phyloP scores from a whole-genome alignment of 306 rosid species.

The Begonia loranthoides region DNA sequence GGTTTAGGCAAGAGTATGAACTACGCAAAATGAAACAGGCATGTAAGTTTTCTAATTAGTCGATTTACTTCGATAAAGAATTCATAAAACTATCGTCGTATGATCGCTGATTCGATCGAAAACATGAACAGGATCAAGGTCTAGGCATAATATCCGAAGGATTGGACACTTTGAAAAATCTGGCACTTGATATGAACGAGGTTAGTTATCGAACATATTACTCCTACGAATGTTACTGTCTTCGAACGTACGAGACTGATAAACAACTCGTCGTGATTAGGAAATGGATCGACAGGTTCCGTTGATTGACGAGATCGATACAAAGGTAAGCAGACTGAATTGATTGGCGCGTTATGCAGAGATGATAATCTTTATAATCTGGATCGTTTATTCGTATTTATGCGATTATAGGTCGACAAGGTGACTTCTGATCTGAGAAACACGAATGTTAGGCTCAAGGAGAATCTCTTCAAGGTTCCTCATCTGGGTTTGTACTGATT shows the following conservation, averaged over 20 bases:
- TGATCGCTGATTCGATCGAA: conserved; percentile 7
- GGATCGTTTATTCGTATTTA: conserved; percentile 1
- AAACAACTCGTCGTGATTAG: conserved; percentile 27
- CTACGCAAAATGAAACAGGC: conserved; percentile 85
- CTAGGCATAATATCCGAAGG: conserved; percentile 91
- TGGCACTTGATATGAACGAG: conserved; percentile 87
- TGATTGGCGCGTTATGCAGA: background rate
- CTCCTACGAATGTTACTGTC: background rate
- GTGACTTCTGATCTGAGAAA: conserved; percentile 46
- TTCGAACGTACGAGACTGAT: conserved; percentile 10
- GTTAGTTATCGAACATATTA: conserved; percentile 23
- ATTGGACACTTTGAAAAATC: conserved; percentile 51
- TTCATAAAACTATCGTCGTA: conserved; percentile 1
- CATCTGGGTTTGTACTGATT: background rate
- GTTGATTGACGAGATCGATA: conserved; percentile 65
- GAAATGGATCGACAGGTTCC: conserved; percentile 89
- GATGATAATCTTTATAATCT: background rate
- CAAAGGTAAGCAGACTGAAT: conserved; percentile 40
- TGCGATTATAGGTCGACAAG: conserved; percentile 49
- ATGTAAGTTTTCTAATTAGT: conserved; percentile 19
- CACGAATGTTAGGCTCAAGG: conserved; percentile 61
- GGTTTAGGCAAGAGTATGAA: conserved; percentile 65
- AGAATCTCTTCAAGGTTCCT: conserved; percentile 57
- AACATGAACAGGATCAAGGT: conserved; percentile 61
- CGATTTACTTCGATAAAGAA: conserved; percentile 9